Evolutionary conservation across 108 stramenopile species (phyloP).

Genomic region (Mediolabrus comicus): DNA sequence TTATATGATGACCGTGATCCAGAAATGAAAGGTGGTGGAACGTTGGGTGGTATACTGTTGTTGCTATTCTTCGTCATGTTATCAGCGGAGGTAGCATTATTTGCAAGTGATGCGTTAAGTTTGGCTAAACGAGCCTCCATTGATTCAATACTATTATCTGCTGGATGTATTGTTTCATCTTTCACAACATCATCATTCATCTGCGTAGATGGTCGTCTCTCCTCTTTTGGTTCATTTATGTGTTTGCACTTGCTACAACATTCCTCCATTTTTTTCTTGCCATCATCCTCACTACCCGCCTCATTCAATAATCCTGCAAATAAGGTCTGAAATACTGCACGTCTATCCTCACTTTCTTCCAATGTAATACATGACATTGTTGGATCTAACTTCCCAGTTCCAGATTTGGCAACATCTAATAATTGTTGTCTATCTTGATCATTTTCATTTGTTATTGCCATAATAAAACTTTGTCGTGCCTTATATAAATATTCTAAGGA

Average conservation of each 20-base stretch:
- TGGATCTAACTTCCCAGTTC: constrained; percentile 17
- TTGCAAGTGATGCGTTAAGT: constrained; percentile 12
- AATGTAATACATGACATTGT: constrained; percentile 5
- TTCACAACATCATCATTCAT: not conserved
- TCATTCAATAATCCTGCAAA: constrained; percentile 4
- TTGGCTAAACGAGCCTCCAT: constrained; percentile 22
- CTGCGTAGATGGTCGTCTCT: not conserved
- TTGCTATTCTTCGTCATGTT: no score
- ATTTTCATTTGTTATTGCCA: constrained; percentile 27
- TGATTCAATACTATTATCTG: constrained; percentile 10
- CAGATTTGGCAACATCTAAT: constrained; percentile 6
- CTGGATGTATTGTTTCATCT: not conserved
- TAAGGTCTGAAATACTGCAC: constrained; percentile 8
- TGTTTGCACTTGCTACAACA: not conserved
- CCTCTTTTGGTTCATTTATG: not conserved
- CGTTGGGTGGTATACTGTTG: constrained; percentile 6
- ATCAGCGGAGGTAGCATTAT: no score
- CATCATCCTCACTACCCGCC: not conserved
- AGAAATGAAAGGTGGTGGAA: constrained; percentile 9
- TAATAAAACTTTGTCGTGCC: constrained; percentile 24
- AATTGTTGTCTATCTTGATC: constrained; percentile 24
- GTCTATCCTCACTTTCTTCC: constrained; percentile 20
- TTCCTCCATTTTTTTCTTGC: not conserved
- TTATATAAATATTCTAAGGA: constrained; percentile 38
- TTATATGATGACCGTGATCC: not conserved